A percentile compares a stretch with the other conserved stretches of the same genome.
phyloP scores from a whole-genome alignment of 2,329 filamentous ascomycete species.

The Fusarium staphyleae region DNA sequence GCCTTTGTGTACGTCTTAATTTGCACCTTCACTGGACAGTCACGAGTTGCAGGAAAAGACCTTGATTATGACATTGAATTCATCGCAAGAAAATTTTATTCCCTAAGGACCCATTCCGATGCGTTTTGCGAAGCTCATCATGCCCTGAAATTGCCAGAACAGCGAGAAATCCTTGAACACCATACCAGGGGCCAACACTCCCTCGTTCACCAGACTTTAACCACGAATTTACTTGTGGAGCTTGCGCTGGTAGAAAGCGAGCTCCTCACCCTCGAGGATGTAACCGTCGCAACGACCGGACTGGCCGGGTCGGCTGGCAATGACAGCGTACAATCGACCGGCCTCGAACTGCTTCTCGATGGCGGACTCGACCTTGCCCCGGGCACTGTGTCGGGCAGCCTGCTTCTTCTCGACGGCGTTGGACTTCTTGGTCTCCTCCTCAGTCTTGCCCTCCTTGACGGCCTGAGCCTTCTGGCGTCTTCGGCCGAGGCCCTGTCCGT shows the following conservation, averaged over 20 bases:
- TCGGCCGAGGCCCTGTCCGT: constrained; percentile 88
- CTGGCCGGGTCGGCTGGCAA: constrained; percentile 94
- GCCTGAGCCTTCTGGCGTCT: constrained; percentile 84
- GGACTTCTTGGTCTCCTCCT: constrained; percentile 87
- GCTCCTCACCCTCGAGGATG: constrained; percentile 98
- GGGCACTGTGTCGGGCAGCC: constrained; percentile 78
- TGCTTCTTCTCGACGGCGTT: constrained; percentile 98
- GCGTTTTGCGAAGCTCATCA: constrained; percentile 48
- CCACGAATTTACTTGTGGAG: constrained; percentile 85
- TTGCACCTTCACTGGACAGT: constrained; percentile 1
- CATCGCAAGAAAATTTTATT: constrained; percentile 48
- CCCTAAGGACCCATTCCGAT: constrained; percentile 50
- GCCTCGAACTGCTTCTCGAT: constrained; percentile 99
- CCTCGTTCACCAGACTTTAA: constrained; percentile 31
- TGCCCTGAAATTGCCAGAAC: constrained; percentile 47
- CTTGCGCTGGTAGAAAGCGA: constrained; percentile 99
- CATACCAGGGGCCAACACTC: constrained; percentile 44
- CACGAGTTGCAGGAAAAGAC: constrained; percentile 31
- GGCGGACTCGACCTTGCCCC: constrained; percentile 90
- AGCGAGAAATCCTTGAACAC: constrained; percentile 50
- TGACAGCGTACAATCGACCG: constrained; percentile 92
- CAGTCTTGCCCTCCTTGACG: constrained; percentile 65
- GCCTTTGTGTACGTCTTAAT: too few species aligned
- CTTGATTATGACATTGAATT: constrained; percentile 44
- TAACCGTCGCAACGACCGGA: constrained; percentile 96